phyloP scores from a whole-genome alignment of 148 eudicot species.

The Vaccinium vitisidaea region DNA sequence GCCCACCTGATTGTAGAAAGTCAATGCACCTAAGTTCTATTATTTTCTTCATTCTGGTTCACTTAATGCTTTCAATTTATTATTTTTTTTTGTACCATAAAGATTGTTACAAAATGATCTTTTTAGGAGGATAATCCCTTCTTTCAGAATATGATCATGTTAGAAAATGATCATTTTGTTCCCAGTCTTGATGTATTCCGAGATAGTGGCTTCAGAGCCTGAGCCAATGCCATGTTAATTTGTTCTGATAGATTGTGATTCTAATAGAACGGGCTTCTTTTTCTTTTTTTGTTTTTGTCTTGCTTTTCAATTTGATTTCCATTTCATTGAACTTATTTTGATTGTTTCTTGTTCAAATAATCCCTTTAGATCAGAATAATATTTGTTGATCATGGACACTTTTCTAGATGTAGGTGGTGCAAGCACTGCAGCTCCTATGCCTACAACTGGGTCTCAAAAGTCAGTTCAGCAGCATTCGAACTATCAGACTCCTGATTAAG shows the following conservation, averaged over 20 bases:
- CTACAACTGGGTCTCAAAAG: constrained; percentile 36
- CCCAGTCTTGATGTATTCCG: neutral
- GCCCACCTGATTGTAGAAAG: neutral
- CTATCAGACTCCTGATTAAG: constrained; percentile 79
- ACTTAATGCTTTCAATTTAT: too few relatives aligned
- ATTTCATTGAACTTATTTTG: neutral
- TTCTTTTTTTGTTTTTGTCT: neutral
- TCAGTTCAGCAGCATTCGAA: constrained; percentile 44
- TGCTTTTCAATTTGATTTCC: neutral
- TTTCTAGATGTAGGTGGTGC: constrained; percentile 37
- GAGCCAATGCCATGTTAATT: neutral
- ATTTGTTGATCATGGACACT: neutral
- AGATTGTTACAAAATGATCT: neutral
- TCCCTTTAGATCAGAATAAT: neutral
- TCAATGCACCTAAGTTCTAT: neutral
- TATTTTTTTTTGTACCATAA: neutral
- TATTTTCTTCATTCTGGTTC: neutral
- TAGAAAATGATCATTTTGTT: neutral
- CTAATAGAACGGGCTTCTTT: neutral
- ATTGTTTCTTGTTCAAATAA: neutral
- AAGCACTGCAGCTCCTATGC: constrained; percentile 25
- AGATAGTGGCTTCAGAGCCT: neutral
- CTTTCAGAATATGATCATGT: too few relatives aligned
- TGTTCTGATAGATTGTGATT: neutral
- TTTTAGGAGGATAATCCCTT: neutral